Evolutionary conservation across 108 stramenopile species (phyloP), one percentile per base, ranked within the genome.

Genomic region (Nannochloropsis salina): DNA sequence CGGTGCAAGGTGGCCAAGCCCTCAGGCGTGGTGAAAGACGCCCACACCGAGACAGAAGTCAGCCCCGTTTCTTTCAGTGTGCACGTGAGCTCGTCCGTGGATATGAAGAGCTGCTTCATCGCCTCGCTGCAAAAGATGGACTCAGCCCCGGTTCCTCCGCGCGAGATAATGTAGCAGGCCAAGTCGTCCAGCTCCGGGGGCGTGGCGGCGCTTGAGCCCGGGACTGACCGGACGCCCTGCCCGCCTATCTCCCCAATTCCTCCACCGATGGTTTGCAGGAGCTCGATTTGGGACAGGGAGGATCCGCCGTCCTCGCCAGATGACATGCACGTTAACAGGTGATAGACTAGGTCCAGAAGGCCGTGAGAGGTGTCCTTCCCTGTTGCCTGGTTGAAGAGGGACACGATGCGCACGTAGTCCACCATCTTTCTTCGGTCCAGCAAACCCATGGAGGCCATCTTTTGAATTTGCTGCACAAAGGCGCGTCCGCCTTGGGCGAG

Each of bases 91-190:
- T 74, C 61, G 2, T 74, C 61, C 6, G 61, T 74, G 2, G 61
- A 74, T 4, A 74, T 74, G 61, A 74, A 74, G 61, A 74, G 61
- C 61, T 74, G 61, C 61, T 74, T 74, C 61, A 74, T 74, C 61
- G 61, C 61, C 61, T 74, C 61, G n/a, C 61, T 74, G 61, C 61
- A 74, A 8, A 74, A 74, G 20, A 74, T 3, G 3, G 61, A n/a
- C 61, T 74, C 61, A 15, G 61, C 61, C 15, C 61, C 61, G 61
- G 15, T 15, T 2, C 61, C 61, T n/a, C 61, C 61, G 61, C 61
- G 61, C 4, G 61, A 74, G 8, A 74, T 8, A 4, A 74, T 74
- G 61, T 74, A 74, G 61, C 61, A 74, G 61, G 61, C 61, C 4
- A 74, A n/a, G 2, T 74, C 61, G 61, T 74, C 61, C 61, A 74